Evolutionary conservation across 2,329 filamentous ascomycete genomes (phyloP).

Genomic region (Gyromitra esculenta): DNA sequence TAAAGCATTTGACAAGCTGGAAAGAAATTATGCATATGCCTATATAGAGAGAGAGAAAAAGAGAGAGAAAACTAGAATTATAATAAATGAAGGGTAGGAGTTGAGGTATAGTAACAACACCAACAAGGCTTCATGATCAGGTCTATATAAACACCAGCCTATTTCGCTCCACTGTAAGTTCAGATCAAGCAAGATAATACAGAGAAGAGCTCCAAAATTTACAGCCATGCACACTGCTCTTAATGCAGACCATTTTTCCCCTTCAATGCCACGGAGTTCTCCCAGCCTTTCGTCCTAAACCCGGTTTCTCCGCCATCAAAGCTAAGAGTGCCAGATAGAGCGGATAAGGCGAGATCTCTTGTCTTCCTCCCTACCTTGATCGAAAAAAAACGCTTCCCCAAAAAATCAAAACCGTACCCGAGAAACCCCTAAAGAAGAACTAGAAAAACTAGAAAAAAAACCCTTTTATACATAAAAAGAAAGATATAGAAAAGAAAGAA

Average conservation of each 20-base stretch:
- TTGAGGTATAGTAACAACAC: background rate
- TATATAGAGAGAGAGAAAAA: background rate
- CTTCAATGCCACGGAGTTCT: background rate
- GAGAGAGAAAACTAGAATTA: slow-evolving; percentile 17
- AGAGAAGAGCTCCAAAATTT: slow-evolving; percentile 22
- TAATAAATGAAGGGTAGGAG: slow-evolving; percentile 14
- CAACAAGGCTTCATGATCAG: background rate
- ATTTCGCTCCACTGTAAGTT: slow-evolving; percentile 3
- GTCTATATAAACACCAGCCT: slow-evolving; percentile 29
- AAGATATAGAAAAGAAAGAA: slow-evolving; percentile 35
- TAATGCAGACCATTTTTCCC: background rate
- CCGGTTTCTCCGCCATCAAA: slow-evolving; percentile 8
- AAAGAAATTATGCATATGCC: too few species aligned
- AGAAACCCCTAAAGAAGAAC: slow-evolving; percentile 29
- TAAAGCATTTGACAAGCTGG: background rate
- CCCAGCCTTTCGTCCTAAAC: background rate
- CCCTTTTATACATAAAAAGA: slow-evolving; percentile 48
- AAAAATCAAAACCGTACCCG: slow-evolving; percentile 25
- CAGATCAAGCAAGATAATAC: slow-evolving; percentile 16
- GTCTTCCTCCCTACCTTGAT: background rate
- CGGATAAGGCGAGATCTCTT: background rate
- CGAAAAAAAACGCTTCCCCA: background rate
- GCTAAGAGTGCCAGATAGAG: slow-evolving; percentile 9
- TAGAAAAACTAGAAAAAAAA: slow-evolving; percentile 4
- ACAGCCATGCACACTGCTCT: slow-evolving; percentile 22